Conservation (phyloP, 1,284 basidiomycete genomes). For the Boletus smithii region DNA sequence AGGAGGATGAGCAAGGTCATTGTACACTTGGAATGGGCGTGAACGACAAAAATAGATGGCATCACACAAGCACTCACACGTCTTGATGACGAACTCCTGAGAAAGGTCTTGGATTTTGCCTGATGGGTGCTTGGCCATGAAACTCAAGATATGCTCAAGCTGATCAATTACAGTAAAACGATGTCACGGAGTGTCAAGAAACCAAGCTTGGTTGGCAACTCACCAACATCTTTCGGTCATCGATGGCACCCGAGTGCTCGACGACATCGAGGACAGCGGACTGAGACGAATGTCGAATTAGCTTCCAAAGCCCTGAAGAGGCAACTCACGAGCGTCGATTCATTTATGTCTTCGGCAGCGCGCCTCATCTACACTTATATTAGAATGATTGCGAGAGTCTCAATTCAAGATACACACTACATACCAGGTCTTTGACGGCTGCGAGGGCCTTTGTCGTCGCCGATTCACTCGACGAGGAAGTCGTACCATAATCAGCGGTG, state of each 20-base stretch:
- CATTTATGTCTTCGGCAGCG: slow-evolving; percentile 29
- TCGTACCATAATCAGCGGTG: slow-evolving; percentile 9
- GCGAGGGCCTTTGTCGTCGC: slow-evolving; percentile 25
- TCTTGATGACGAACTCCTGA: slow-evolving; percentile 53
- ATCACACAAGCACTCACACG: slow-evolving; percentile 43
- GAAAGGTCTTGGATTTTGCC: slow-evolving; percentile 45
- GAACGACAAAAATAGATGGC: slow-evolving; percentile 1
- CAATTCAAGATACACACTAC: neutral
- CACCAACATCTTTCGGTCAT: slow-evolving; percentile 60
- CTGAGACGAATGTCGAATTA: slow-evolving; percentile 31
- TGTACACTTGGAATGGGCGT: slow-evolving; percentile 52
- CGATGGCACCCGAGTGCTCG: slow-evolving; percentile 54
- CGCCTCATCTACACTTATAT: slow-evolving; percentile 26
- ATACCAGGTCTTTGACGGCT: slow-evolving; percentile 34
- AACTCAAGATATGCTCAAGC: slow-evolving; percentile 65
- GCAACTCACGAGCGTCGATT: slow-evolving; percentile 27
- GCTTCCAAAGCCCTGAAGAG: neutral
- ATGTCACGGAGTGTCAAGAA: neutral
- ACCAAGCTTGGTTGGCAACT: slow-evolving; percentile 10
- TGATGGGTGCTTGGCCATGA: slow-evolving; percentile 59
- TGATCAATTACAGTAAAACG: slow-evolving; percentile 25
- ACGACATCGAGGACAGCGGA: slow-evolving; percentile 54
- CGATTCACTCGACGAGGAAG: slow-evolving; percentile 17
- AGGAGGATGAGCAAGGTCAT: slow-evolving; percentile 75
- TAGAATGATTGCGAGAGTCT: neutral